Percentiles rank a stretch among this genome's conserved stretches.
phyloP scores from a whole-genome alignment of 2,329 filamentous ascomycete genomes.

The Aspergillus fijiensis region DNA sequence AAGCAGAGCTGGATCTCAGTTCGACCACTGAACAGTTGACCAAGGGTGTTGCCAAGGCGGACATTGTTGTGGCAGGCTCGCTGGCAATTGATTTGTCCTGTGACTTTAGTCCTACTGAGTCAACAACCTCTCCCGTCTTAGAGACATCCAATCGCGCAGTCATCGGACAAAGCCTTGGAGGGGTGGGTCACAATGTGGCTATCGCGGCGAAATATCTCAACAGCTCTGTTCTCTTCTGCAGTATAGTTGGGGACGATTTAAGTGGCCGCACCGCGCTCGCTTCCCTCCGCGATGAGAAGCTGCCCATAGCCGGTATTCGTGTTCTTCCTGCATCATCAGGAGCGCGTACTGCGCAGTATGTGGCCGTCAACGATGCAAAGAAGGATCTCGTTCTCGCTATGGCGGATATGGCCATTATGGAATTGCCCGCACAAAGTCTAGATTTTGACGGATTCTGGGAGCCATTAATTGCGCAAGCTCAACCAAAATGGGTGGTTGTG shows the following conservation, averaged over 20 bases:
- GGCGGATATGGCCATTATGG: conserved; percentile 90
- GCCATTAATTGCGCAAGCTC: conserved; percentile 55
- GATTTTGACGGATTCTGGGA: conserved; percentile 59
- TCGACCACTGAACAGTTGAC: conserved; percentile 9
- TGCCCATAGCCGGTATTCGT: conserved; percentile 66
- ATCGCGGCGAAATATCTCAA: conserved; percentile 73
- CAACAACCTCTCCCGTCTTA: conserved; percentile 43
- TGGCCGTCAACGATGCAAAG: conserved; percentile 79
- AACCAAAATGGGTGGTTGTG: conserved; percentile 75
- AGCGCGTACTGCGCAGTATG: conserved; percentile 80
- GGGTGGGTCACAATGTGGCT: conserved; percentile 90
- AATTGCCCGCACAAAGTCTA: conserved; percentile 42
- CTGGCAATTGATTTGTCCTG: conserved; percentile 86
- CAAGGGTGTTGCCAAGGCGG: conserved; percentile 41
- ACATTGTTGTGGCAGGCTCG: conserved; percentile 87
- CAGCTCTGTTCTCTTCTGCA: conserved; percentile 70
- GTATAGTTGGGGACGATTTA: conserved; percentile 74
- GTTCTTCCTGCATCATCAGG: conserved; percentile 53
- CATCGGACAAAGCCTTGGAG: conserved; percentile 81
- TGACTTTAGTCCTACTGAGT: conserved; percentile 62
- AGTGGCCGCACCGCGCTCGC: conserved; percentile 72
- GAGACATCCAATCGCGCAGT: conserved; percentile 83
- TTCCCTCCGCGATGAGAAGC: conserved; percentile 58
- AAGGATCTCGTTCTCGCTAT: conserved; percentile 88
- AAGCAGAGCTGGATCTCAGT: conserved; percentile 17